Base-by-base conservation (phyloP, 2,329 filamentous ascomycete genomes). In the Trichothecium sympodiale region DNA sequence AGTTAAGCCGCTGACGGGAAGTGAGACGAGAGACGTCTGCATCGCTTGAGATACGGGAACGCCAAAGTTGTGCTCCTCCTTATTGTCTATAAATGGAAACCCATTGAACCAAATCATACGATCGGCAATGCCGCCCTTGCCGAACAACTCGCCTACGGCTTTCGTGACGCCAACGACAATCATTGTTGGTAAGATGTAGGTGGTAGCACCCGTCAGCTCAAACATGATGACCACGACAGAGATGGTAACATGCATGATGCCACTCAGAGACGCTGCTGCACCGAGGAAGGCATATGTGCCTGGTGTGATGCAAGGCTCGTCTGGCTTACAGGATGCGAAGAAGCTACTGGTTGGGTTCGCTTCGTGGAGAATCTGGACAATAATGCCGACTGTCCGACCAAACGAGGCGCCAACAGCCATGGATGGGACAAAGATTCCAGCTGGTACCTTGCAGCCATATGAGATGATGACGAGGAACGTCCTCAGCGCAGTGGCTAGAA, bases 141-240 rank as follows among this genome's bases (percentile, higher is more conserved):
- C 86, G 51, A 94, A 91, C 10, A 87, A 69, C 46, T 94, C 86
- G 42, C 83, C 80, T 32, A 98, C 84, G 12, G 84, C 84, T 64
- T 98, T 98, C 28, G 89, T 96, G 23, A 95, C 83, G 33, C 91
- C 91, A 3, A 96, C 91, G 1, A 96, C 91, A 47, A 98, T 95
- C 91, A 98, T 98, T 12, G 89, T 96, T 0, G 91, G 91, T 18
- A 98, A 65, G 44, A 98, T 96, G 53, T 98, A 98, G 2, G 88
- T 94, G 41, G 96, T 64, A 6, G 91, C 91, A n/a, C 91, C 91
- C 0, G 91, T 98, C 33, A 98, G 71, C 59, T 98, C 91, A 52
- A 96, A 96, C 91, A 98, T 96, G 57, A 98, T 98, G 50, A 98
- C 91, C 3, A 95, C 89, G 8, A 98, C 87, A 0, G 88, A 93